Evolutionary conservation across 257 asterid genomes (phyloP), one percentile per base, ranked within the genome.

Genomic region (Gentiana macrophylla): DNA sequence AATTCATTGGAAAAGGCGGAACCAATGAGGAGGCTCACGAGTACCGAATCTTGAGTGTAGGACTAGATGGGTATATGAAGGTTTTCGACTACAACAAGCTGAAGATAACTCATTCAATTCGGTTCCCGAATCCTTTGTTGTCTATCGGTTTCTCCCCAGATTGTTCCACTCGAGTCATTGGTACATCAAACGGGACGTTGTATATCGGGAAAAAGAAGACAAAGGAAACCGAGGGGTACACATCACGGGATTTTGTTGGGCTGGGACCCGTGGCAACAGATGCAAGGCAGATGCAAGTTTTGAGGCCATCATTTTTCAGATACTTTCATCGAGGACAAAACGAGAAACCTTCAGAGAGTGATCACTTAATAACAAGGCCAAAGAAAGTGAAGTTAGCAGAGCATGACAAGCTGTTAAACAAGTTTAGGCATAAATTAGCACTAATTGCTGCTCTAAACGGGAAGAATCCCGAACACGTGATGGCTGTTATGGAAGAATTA

Each of bases 401-500:
- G 60, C 79, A 83, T 55, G 99, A 92, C 49, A 88, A 80, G 72
- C 53, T 92, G 49, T 61, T 88, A 79, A 85, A 80, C 81, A 85
- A 81, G 59, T 88, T 85, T 52, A 79, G 89, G 85, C 97, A 85
- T 63, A 87, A 80, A 70, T 93, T 85, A 35, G 94, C 98, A 0
- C 61, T 92, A 50, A 80, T 85, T 37, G 84, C 88, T 34, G 87
- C 80, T 56, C 70, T 92, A 70, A 72, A 35, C 7, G 69, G 68
- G 61, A 85, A 69, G 66, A 81, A 81, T 62, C 94, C 94, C 0
- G 91, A 75, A 67, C 70, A 72, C 62, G 75, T 80, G 43, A 84
- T 88, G 62, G 97, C 97, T 37, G 97, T 92, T 35, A 85, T 92
- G 77, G 97, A 92, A 81, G 98, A 92, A 55, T 67, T 92, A 72